Base-by-base conservation (phyloP, 257 asterid genomes). In the Primulina eburnea region DNA sequence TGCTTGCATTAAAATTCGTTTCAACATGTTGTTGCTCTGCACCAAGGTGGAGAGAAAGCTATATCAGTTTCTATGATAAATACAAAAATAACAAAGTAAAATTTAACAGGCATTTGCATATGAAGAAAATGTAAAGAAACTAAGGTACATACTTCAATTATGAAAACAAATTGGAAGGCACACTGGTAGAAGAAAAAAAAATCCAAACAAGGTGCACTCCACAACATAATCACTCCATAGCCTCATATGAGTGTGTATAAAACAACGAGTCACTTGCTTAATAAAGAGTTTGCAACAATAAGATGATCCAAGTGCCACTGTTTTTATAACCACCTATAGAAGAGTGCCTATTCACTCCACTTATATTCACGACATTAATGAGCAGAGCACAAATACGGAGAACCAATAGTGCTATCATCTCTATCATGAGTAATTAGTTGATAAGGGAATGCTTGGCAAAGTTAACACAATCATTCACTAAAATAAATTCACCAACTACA, bases 21-120 rank as follows among this genome's bases (percentile, higher is more conserved):
- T 91, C 96, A 80, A 88, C 83, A 78, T 76, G 93, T 88, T 80
- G 95, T 83, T 85, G 95, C 74, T 86, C 99, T 94, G 97, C 82
- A 82, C 73, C 76, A 75, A 76, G 64, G 68, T 65, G 58, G 67
- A 73, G 34, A 62, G 73, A 69, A 71, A 34, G 73, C 50, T 35
- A 70, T 60, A 61, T 80, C 70, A 82, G 80, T 73, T 65, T 57
- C 79, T 60, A 73, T 63, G 75, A 67, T 58, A 9, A 58, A 62
- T 29, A 62, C 24, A 62, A 70, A 68, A 59, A 37, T 40, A 69
- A 24, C 24, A 50, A 58, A 12, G 9, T 35, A 7, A 62, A 65
- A 33, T 32, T 56, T 16, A 52, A 53, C 29, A 17, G 20, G 21
- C 58, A 67, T 38, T 62, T 52, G 30, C 7, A 34, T 29, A 6